Evolutionary conservation across 257 asterid genomes (phyloP).

Genomic region (Solanum megistacrolobum): DNA sequence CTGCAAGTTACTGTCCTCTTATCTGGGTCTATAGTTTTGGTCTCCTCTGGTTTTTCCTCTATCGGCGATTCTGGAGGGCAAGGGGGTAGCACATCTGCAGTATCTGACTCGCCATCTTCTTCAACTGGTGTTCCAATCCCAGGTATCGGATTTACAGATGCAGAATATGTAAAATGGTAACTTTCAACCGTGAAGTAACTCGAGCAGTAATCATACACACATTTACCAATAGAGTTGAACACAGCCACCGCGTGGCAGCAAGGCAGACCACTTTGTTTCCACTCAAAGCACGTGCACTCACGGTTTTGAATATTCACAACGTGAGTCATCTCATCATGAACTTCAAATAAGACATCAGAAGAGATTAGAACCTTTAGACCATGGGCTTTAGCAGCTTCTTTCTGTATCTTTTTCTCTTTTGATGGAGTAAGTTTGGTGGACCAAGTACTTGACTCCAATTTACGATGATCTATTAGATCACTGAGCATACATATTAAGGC

Average conservation of each 20-base stretch:
- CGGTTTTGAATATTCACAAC: slow-evolving; percentile 57
- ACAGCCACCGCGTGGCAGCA: slow-evolving; percentile 83
- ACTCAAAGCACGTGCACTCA: slow-evolving; percentile 79
- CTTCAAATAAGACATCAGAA: slow-evolving; percentile 68
- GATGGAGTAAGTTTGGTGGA: slow-evolving; percentile 57
- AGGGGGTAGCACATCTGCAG: slow-evolving; percentile 61
- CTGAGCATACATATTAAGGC: slow-evolving; percentile 44
- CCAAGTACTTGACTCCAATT: slow-evolving; percentile 42
- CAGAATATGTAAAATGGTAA: slow-evolving; percentile 42
- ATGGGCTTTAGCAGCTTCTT: slow-evolving; percentile 39
- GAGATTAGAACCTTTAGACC: slow-evolving; percentile 62
- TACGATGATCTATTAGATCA: slow-evolving; percentile 42
- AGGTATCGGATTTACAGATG: slow-evolving; percentile 39
- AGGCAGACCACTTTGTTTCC: slow-evolving; percentile 58
- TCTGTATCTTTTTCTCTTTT: slow-evolving; percentile 48
- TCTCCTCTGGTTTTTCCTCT: slow-evolving; percentile 38
- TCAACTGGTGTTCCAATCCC: slow-evolving; percentile 29
- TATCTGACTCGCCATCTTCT: slow-evolving; percentile 26
- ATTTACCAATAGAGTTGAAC: slow-evolving; percentile 32
- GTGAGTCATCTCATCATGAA: slow-evolving; percentile 73
- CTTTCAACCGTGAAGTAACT: slow-evolving; percentile 43
- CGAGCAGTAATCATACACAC: slow-evolving; percentile 57
- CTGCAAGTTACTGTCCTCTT: slow-evolving; percentile 84
- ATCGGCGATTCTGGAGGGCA: slow-evolving; percentile 16
- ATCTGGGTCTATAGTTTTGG: slow-evolving; percentile 42